Percentiles rank a stretch among this genome's conserved stretches.
Conservation (phyloP, 75 land plant species). For the Picea glauca region DNA sequence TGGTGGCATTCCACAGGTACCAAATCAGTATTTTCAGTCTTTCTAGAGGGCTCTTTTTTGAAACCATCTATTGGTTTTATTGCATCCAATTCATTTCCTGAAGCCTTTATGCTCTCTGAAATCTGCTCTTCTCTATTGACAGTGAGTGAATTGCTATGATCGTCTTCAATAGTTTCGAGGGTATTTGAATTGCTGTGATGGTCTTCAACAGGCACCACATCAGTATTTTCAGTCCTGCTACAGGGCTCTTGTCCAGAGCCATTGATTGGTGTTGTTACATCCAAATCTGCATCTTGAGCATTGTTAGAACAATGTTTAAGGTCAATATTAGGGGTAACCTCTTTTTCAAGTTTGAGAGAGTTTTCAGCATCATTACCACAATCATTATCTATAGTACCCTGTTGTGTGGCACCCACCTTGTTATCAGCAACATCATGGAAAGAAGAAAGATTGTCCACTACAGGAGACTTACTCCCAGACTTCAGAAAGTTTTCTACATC, state of each 20-base stretch:
- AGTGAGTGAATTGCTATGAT: background rate
- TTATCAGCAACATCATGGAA: no score
- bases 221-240: background rate
- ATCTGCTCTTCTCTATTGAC: background rate
- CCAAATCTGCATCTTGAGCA: background rate
- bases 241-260: background rate
- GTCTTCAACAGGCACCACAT: background rate
- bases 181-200: background rate
- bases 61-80: background rate
- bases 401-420: no score
- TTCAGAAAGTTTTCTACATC: no score
- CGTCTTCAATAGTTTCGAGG: background rate
- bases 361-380: no score
- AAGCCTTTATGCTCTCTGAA: background rate
- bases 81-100: background rate
- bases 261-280: background rate
- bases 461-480: no score
- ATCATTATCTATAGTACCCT: no score
- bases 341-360: no score
- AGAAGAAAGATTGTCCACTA: no score
- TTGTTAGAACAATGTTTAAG: background rate
- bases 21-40: background rate
- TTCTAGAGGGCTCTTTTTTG: background rate
- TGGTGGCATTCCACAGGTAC: background rate
- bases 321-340: background rate